phyloP scores from a whole-genome alignment of 1,139 yeast genomes.

The Geotrichum candidum region DNA sequence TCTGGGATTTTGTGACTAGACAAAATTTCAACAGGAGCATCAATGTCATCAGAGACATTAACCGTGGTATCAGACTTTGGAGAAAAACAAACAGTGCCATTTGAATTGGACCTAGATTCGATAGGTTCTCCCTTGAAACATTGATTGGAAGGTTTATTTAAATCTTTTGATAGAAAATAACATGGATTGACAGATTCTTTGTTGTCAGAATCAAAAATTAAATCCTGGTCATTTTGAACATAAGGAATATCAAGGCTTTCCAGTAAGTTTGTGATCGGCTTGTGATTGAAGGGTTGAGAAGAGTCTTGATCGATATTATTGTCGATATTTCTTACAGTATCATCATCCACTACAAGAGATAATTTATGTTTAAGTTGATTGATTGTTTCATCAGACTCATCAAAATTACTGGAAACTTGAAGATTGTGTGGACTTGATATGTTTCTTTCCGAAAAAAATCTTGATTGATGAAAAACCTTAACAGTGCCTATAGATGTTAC shows the following conservation, averaged over 20 bases:
- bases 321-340: not conserved
- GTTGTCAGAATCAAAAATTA: not conserved
- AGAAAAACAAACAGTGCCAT: not conserved
- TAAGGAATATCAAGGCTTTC: not conserved
- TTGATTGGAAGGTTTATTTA: not conserved
- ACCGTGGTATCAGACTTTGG: not conserved
- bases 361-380: not conserved
- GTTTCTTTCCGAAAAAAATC: not conserved
- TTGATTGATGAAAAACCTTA: not conserved
- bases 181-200: not conserved
- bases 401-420: not conserved
- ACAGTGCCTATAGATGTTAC: slow-evolving; percentile 7
- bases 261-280: not conserved
- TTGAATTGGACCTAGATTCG: not conserved
- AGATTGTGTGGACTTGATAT: not conserved
- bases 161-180: not conserved
- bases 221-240: not conserved
- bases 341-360: not conserved
- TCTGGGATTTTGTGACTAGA: not conserved
- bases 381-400: not conserved
- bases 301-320: not conserved
- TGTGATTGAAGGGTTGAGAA: not conserved
- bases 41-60: not conserved
- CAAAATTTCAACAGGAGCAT: not conserved
- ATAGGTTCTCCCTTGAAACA: not conserved